A percentile compares a stretch with the other conserved stretches of the same genome.
Conservation (phyloP, 306 rosid genomes). For the Cicer arietinum region DNA sequence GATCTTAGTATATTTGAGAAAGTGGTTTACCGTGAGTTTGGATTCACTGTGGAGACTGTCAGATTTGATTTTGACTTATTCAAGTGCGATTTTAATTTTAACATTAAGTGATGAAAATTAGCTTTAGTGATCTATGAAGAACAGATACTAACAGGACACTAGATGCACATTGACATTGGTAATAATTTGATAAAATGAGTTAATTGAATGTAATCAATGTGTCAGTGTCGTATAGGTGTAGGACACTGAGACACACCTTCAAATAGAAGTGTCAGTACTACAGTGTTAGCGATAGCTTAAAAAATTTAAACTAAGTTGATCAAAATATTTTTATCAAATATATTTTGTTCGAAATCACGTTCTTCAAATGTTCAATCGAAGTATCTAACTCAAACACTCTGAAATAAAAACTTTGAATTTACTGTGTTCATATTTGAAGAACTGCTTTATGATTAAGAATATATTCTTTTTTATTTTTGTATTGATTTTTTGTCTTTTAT, state of each 20-base stretch:
- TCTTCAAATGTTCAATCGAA: neutral
- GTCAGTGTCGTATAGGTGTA: no score
- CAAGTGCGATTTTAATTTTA: neutral
- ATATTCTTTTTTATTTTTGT: slow-evolving; percentile 13
- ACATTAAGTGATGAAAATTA: neutral
- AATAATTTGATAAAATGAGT: no score
- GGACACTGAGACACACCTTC: no score
- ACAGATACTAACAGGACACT: no score
- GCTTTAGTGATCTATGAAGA: neutral
- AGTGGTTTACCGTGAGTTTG: neutral
- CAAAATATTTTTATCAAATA: neutral
- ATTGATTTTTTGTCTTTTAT: neutral
- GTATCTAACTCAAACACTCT: neutral
- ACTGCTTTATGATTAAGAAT: neutral
- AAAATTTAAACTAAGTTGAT: no score
- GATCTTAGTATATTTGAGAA: neutral
- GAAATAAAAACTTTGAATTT: neutral
- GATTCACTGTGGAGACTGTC: slow-evolving; percentile 1
- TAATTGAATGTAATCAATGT: no score
- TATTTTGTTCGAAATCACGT: neutral
- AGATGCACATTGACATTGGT: no score
- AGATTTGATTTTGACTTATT: neutral
- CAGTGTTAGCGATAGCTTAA: no score
- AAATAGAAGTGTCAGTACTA: no score
- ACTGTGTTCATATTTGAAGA: slow-evolving; percentile 7